Conservation (phyloP, 2,329 filamentous ascomycete genomes). For the Ophiocordyceps unilateralis region DNA sequence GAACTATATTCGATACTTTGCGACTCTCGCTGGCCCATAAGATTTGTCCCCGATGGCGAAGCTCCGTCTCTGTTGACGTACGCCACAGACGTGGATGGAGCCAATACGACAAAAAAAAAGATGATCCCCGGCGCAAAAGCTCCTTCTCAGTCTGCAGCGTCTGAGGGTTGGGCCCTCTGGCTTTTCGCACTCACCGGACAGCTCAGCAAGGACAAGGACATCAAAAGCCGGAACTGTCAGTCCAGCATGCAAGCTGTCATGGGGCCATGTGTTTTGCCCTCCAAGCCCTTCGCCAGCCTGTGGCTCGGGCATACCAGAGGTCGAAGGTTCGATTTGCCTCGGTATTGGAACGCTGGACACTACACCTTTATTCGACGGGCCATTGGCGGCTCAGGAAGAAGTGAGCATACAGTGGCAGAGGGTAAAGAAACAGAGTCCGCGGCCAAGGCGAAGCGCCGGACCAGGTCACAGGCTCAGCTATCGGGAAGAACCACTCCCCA, state of each 20-base stretch:
- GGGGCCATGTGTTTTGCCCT: conserved; percentile 20
- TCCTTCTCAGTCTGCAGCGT: not conserved
- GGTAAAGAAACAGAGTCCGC: too few relatives aligned
- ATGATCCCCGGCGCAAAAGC: not conserved
- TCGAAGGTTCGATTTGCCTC: not conserved
- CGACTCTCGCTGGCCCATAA: conserved; percentile 15
- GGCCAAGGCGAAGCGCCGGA: conserved; percentile 3
- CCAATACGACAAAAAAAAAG: conserved; percentile 1
- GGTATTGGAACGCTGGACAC: too few relatives aligned
- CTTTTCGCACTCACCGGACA: conserved; percentile 22
- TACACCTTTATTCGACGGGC: too few relatives aligned
- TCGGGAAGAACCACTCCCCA: conserved; percentile 7
- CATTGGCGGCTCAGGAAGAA: too few relatives aligned
- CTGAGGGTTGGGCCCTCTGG: conserved; percentile 24
- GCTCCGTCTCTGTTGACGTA: conserved; percentile 17
- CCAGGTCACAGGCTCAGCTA: conserved; percentile 3
- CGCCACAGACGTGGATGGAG: conserved; percentile 15
- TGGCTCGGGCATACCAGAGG: conserved; percentile 18
- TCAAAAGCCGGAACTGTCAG: conserved; percentile 5
- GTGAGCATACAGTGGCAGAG: too few relatives aligned
- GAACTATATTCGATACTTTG: conserved; percentile 16
- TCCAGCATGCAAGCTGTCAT: conserved; percentile 13
- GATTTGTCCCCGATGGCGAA: conserved; percentile 12
- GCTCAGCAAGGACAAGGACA: conserved; percentile 16
- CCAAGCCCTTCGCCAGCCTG: conserved; percentile 19